Evolutionary conservation across 2,329 filamentous ascomycete species (phyloP).

Genomic region (Sclerotinia sclerotiorum): DNA sequence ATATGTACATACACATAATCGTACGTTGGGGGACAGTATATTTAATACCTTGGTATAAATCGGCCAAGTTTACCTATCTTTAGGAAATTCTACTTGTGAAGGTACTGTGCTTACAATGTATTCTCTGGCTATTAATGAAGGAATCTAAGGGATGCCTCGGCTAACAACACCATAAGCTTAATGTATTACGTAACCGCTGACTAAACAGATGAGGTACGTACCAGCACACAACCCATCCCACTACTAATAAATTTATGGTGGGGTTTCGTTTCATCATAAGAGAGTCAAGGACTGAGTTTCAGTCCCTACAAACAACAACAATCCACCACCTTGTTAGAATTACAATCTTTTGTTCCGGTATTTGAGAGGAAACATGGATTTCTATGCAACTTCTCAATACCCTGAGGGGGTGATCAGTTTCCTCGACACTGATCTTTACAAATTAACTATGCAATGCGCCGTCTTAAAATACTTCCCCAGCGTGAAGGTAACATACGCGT

Average conservation of each 20-base stretch:
- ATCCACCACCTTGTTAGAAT: slow-evolving; percentile 46
- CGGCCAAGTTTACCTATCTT: no score
- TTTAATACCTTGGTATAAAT: no score
- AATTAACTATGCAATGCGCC: slow-evolving; percentile 98
- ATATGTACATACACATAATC: no score
- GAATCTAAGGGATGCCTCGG: no score
- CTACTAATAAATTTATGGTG: not conserved
- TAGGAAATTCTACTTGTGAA: no score
- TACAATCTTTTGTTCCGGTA: slow-evolving; percentile 33
- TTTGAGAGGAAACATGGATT: slow-evolving; percentile 63
- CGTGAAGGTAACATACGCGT: slow-evolving; percentile 81
- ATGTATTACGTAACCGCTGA: no score
- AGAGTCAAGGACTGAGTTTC: not conserved
- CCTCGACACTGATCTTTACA: slow-evolving; percentile 78
- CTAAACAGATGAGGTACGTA: no score
- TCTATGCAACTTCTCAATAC: slow-evolving; percentile 64
- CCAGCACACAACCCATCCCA: not conserved
- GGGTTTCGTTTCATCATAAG: not conserved
- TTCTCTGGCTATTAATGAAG: no score
- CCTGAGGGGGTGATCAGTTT: slow-evolving; percentile 80
- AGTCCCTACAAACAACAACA: slow-evolving; percentile 7
- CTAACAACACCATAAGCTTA: no score
- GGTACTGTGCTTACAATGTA: no score
- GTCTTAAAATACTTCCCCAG: slow-evolving; percentile 89
- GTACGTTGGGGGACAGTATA: no score